Conservation (phyloP, 176 grass and related monocot genomes). For the Ananas comosus region DNA sequence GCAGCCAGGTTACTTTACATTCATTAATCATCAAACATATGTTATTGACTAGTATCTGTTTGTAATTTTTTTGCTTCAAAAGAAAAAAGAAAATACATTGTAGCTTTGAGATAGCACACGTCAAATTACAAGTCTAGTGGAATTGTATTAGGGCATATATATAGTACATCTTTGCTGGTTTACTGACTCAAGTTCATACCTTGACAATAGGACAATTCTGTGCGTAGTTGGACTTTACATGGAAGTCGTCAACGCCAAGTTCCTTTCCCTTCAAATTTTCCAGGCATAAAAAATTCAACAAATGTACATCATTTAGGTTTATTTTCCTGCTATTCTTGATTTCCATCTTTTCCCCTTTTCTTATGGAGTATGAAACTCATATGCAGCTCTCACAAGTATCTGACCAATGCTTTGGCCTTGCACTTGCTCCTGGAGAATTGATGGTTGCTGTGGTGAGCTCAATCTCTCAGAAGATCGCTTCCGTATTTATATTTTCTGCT, state of each 20-base stretch:
- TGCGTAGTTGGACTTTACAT: conserved; percentile 50
- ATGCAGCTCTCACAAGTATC: conserved; percentile 71
- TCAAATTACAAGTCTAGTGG: conserved; percentile 11
- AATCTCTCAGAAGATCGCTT: background rate
- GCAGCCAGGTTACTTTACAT: conserved; percentile 59
- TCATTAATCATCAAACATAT: background rate
- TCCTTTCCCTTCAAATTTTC: conserved; percentile 40
- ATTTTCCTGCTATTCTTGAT: conserved; percentile 14
- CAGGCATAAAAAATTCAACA: conserved; percentile 30
- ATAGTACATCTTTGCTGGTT: no score
- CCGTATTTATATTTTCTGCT: background rate
- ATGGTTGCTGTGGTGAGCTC: conserved; percentile 72
- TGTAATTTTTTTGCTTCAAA: background rate
- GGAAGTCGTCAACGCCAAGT: conserved; percentile 46
- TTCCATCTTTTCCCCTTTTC: conserved; percentile 9
- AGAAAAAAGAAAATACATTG: background rate
- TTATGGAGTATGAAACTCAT: conserved; percentile 27
- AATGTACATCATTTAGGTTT: conserved; percentile 36
- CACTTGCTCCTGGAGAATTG: conserved; percentile 60
- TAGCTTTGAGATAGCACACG: background rate
- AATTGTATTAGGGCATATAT: background rate
- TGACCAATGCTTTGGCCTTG: conserved; percentile 76
- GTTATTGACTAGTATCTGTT: background rate
- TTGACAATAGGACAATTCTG: conserved; percentile 68
- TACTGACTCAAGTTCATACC: conserved; percentile 4